Percentiles rank a stretch among this genome's conserved stretches.
These are phyloP conservation scores for Fusarium stilboides DNA, from an alignment of 2,329 filamentous ascomycete genomes.

Conservation along the genomic window DNA sequence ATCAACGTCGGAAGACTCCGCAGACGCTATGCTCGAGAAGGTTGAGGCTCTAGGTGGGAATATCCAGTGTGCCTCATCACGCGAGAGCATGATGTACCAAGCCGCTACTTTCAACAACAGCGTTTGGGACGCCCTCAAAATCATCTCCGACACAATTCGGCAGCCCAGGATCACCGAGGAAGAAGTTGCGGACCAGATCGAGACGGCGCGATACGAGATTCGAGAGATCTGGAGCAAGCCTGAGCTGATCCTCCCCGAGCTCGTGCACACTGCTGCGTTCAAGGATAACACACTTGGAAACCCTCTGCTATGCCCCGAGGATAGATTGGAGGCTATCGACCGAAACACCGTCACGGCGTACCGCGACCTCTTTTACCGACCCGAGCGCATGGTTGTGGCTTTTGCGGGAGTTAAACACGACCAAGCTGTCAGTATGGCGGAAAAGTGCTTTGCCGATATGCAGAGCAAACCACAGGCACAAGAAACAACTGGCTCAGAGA, in stretches of 20 bases:
- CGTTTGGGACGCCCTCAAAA: conserved; percentile 83
- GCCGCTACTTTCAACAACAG: conserved; percentile 96
- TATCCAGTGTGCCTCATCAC: conserved; percentile 95
- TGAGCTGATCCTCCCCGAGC: conserved; percentile 93
- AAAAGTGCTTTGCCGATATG: conserved; percentile 96
- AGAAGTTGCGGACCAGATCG: conserved; percentile 88
- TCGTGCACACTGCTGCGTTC: conserved; percentile 95
- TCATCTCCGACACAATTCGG: conserved; percentile 95
- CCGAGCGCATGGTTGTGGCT: conserved; percentile 92
- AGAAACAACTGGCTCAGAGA: conserved; percentile 72
- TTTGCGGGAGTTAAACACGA: conserved; percentile 92
- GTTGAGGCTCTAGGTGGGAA: conserved; percentile 93
- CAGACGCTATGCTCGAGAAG: conserved; percentile 89
- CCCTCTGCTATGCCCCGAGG: conserved; percentile 90
- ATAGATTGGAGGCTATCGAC: conserved; percentile 83
- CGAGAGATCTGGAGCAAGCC: conserved; percentile 98
- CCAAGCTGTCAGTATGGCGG: conserved; percentile 82
- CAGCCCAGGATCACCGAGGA: conserved; percentile 87
- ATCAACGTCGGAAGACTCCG: conserved; percentile 78
- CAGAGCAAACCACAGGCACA: conserved; percentile 62
- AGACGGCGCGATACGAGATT: conserved; percentile 96
- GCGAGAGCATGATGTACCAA: conserved; percentile 99
- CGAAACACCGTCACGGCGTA: conserved; percentile 82
- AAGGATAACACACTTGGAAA: conserved; percentile 97
- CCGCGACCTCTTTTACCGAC: conserved; percentile 85